Conservation (phyloP, 2,329 filamentous ascomycete genomes). For the Hirsutella rhossiliensis region DNA sequence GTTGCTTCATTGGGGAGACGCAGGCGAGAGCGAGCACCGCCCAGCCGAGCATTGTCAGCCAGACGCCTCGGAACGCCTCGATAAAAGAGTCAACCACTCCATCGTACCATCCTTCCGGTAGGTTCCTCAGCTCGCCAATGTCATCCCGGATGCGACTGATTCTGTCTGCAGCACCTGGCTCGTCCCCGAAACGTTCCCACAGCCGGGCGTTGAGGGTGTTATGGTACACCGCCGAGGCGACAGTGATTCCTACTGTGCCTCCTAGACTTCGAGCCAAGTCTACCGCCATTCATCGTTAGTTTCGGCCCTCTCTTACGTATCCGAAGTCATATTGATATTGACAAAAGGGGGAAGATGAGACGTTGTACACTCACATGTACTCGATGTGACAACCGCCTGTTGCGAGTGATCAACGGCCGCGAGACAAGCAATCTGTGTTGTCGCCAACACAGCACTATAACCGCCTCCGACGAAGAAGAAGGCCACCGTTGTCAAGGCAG, state of each 20-base stretch:
- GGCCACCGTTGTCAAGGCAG: conserved; percentile 52
- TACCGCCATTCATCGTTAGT: conserved; percentile 14
- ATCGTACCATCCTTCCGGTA: conserved; percentile 58
- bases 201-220: conserved; percentile 60
- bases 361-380: conserved; percentile 42
- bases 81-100: conserved; percentile 65
- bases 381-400: conserved; percentile 78
- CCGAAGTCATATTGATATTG: not conserved
- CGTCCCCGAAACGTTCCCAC: conserved; percentile 53
- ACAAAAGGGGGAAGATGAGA: not conserved
- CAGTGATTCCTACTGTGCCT: conserved; percentile 35
- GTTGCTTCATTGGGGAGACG: conserved; percentile 62
- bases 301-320: too few relatives aligned
- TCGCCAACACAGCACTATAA: conserved; percentile 71
- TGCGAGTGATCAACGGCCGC: conserved; percentile 71
- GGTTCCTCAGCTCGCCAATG: conserved; percentile 54
- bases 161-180: conserved; percentile 51
- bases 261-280: conserved; percentile 33
- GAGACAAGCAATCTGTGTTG: conserved; percentile 71
- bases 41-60: conserved; percentile 55
- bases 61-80: conserved; percentile 64
- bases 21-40: conserved; percentile 46
- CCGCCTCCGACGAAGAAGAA: conserved; percentile 61
- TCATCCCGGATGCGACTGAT: conserved; percentile 63
- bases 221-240: conserved; percentile 70